Evolutionary conservation across 192 early-diverging fungal genomes (phyloP).

Genomic region (Coemansia guatemalensis): DNA sequence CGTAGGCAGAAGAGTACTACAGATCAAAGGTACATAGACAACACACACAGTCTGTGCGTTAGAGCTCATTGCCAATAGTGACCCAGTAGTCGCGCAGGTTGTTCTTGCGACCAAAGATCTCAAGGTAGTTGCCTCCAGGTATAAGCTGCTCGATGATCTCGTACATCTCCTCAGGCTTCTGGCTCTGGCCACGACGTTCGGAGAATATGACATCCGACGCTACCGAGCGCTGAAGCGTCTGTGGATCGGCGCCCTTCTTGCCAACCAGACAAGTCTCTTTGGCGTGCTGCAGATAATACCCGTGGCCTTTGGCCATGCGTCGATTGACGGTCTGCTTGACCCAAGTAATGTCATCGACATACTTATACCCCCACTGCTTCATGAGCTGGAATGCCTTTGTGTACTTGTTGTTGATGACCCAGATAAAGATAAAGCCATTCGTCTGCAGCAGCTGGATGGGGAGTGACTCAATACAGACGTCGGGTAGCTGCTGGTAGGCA

Average conservation of each 20-base stretch:
- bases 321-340: constrained; percentile 96
- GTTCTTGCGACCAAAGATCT: constrained; percentile 96
- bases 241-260: constrained; percentile 80
- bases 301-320: constrained; percentile 96
- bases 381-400: constrained; percentile 91
- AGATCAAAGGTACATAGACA: not conserved
- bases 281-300: constrained; percentile 96
- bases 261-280: constrained; percentile 97
- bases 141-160: constrained; percentile 93
- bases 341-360: constrained; percentile 96
- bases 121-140: constrained; percentile 87
- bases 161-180: constrained; percentile 96
- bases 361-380: constrained; percentile 94
- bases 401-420: constrained; percentile 99
- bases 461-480: constrained; percentile 88
- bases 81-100: constrained; percentile 97
- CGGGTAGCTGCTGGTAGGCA: constrained; percentile 93
- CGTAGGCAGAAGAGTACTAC: not conserved
- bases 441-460: constrained; percentile 83
- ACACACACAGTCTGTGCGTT: constrained; percentile 12
- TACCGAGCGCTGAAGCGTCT: constrained; percentile 66
- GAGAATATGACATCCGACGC: constrained; percentile 92
- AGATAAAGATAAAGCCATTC: constrained; percentile 94
- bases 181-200: constrained; percentile 90
- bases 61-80: constrained; percentile 96